Base-by-base conservation (phyloP, 2,329 filamentous ascomycete genomes). In the Alternaria tenuissima region DNA sequence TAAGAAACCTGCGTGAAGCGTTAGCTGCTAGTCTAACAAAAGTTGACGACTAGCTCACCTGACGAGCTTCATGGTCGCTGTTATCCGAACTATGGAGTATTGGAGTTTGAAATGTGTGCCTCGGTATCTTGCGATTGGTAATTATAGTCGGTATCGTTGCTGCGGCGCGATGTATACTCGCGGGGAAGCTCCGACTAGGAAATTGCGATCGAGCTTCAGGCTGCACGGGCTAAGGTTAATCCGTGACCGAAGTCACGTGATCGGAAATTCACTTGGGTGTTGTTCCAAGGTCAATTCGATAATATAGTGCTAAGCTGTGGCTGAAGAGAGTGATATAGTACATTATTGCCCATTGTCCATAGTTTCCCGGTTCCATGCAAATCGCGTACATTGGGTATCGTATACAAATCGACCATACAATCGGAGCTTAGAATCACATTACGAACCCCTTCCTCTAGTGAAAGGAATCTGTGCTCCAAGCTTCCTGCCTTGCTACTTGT, bases 1-100 rank as follows among this genome's bases (percentile, higher is more conserved):
- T 98, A 73, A 99, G 86, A 81, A 99, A 99, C 80, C 95, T 98
- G 63, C 53, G 47, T 49, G 49, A 58, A 61, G 42, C 48, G 58
- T 75, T 69, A 76, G 71, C 61, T 64, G 52, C 34, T 32, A 36
- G 42, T 49, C 20, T 48, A 36, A 4, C 14, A 42, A 34, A 26
- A 12, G 16, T 44, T 11, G 24, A 34, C 26, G 46, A 28, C 42
- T 34, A 49, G 52, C 66, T 46, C 51, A 77, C 75, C 75, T 73
- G 61, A 78, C 75, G 57, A 78, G 75, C 74, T 78, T 78, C 75
- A 78, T 78, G 57, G 32, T 68, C 59, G 61, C 63, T 36, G 34
- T 14, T 60, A 57, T 38, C 22, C 18, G 16, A n/a, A 38, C 12
- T 46, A 18, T 24, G 36, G 42, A 51, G 39, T 59, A 18, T 14